phyloP scores from a whole-genome alignment of 1,139 yeast species.

The Kodamaea suecica region DNA sequence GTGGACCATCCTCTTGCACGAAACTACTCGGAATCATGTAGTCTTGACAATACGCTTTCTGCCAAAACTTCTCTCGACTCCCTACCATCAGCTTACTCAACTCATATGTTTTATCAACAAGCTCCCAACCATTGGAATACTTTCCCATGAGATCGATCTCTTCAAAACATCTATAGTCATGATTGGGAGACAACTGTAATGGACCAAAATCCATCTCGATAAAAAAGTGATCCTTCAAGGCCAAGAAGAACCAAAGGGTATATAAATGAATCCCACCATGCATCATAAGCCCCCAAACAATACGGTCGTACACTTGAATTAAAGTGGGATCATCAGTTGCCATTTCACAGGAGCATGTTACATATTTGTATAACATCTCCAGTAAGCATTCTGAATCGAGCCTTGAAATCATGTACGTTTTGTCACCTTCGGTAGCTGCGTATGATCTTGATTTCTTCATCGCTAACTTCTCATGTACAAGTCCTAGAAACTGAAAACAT shows the following conservation, averaged over 20 bases:
- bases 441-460: background rate
- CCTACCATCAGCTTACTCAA: conserved; percentile 6
- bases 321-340: conserved; percentile 34
- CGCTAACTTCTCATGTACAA: background rate
- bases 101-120: conserved; percentile 17
- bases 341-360: background rate
- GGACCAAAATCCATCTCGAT: conserved; percentile 19
- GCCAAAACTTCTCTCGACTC: conserved; percentile 19
- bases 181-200: conserved; percentile 6
- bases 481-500: background rate
- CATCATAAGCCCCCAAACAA: conserved; percentile 39
- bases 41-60: conserved; percentile 13
- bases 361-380: background rate
- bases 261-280: conserved; percentile 45
- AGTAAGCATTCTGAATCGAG: background rate
- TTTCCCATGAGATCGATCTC: conserved; percentile 11
- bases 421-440: background rate
- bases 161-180: conserved; percentile 17
- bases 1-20: background rate
- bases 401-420: background rate
- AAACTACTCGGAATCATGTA: conserved; percentile 26
- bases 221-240: conserved; percentile 26
- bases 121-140: conserved; percentile 24
- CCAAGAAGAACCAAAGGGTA: conserved; percentile 39
- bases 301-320: conserved; percentile 28